Base-by-base conservation (phyloP, 345 rosid species). In the Xanthoceras sorbifolium region DNA sequence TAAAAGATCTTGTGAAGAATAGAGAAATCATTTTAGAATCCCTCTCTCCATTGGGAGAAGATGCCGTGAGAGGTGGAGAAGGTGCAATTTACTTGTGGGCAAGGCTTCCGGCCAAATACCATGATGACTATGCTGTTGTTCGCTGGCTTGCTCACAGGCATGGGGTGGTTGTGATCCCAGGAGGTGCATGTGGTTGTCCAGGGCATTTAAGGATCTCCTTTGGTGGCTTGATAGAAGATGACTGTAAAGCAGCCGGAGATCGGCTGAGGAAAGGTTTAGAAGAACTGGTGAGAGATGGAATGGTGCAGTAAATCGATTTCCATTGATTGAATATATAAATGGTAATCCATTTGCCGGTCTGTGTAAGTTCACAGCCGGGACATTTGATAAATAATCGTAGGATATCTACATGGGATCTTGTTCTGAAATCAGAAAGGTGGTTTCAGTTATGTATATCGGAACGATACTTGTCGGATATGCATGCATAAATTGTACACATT, bases 11-110 rank as follows among this genome's bases (percentile, higher is more conserved):
- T 3, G 91, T 88, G 55, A 91, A 85, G 90, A 96, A 89, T 88
- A 82, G 88, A 70, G 93, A 93, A 77, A 89, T 93, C 23, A 87
- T 93, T n/a, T 66, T 52, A 69, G 85, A 91, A 71, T 97, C 98
- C 8, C 93, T 96, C 52, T 85, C 89, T 26, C 98, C 97, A 2
- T 77, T 96, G 26, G 98, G 99, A 20, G 82, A 88, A 74, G 92
- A 75, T 26, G 87, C 91, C 2, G 87, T 94, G 17, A 92, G 83
- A 82, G 99, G 99, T 12, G 98, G 98, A 75, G 99, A 96, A 84
- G 98, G 99, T 2, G 97, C 94, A 20, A 89, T 96, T 8, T 96
- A 96, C 92, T 55, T 96, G 73, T 96, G 98, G 99, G 98, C 91
- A 2, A 93, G 81, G 79, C 91, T 96, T 70, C 98, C 98, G 0